Evolutionary conservation across 2,329 filamentous ascomycete genomes (phyloP), one percentile per base, ranked within the genome.

Genomic region (Penicillium sp.): DNA sequence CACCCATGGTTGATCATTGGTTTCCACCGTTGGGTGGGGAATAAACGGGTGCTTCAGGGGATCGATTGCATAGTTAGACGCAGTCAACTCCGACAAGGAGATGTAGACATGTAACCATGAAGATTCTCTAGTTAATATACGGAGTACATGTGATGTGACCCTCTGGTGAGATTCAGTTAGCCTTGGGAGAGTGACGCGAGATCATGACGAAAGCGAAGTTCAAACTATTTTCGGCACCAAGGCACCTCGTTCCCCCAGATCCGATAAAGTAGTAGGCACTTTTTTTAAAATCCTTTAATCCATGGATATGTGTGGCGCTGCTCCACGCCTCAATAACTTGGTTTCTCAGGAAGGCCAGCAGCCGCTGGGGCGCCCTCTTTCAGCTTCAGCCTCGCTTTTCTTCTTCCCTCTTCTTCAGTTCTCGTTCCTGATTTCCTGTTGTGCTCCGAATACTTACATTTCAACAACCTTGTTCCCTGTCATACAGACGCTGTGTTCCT

Each of bases 221-320:
- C 26, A 6, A 30, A 50, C 31, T 57, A 57, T 50, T 56, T 49
- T 51, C 31, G 41, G 46, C 26, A 47, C 35, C 23, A 53, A 46
- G 56, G 47, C 19, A 26, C 30, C 31, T 44, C 29, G n/a, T 29
- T 56, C 41, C 47, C 53, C 52, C 51, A 45, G 57, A 60, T 58
- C 56, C 50, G 26, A 59, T 15, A 53, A 44, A 52, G n/a, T 54
- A 52, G n/a, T 54, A 60, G 57, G 49, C 57, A 53, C 41, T 48
- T 53, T 44, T 48, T 48, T 48, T 48, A 26, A 23, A 48, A 13
- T 48, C 26, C 13, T 7, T 47, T 45, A 30, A 19, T 45, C 44
- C n/a, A 30, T 49, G 60, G 41, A 52, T 46, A 46, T 35, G 35
- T 58, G 56, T 58, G 56, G 56, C 56, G 56, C 55, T 38, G 55